Evolutionary conservation across 495 filamentous ascomycete genomes (phyloP).

Genomic region (Aspergillus panamensis): DNA sequence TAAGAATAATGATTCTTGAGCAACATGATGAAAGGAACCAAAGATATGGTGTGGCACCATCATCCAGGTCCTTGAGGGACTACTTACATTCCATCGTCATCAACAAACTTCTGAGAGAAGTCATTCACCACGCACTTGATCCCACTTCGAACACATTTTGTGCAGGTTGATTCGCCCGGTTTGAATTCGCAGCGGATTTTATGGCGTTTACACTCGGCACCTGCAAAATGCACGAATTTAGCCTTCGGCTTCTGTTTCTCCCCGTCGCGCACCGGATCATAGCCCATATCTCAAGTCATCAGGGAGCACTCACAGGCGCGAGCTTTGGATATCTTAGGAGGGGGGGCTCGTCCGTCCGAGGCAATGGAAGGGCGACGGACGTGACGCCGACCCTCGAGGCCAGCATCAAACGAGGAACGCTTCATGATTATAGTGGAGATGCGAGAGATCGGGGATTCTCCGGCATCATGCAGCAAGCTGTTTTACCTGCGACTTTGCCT

Average conservation of each 20-base stretch:
- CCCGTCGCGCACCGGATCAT: neutral
- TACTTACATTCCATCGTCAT: conserved; percentile 45
- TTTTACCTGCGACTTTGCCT: conserved; percentile 10
- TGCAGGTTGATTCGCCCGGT: conserved; percentile 40
- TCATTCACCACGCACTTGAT: conserved; percentile 49
- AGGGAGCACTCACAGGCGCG: conserved; percentile 39
- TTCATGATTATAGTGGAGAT: conserved; percentile 28
- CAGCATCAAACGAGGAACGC: conserved; percentile 42
- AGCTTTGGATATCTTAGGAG: conserved; percentile 46
- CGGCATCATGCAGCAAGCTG: conserved; percentile 31
- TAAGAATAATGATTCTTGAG: conserved; percentile 11
- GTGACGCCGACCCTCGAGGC: conserved; percentile 31
- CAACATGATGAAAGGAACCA: neutral
- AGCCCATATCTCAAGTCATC: neutral
- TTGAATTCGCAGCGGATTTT: conserved; percentile 49
- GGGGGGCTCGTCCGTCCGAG: conserved; percentile 22
- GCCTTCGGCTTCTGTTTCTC: neutral
- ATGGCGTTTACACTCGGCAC: conserved; percentile 48
- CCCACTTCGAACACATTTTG: conserved; percentile 45
- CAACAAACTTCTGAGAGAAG: conserved; percentile 50
- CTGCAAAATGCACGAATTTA: conserved; percentile 21
- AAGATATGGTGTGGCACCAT: neutral
- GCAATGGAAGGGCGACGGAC: conserved; percentile 22
- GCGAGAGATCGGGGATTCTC: conserved; percentile 40
- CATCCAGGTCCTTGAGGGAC: neutral